phyloP scores from a whole-genome alignment of 371 early-diverging fungal genomes.

The Batkoa obscura region DNA sequence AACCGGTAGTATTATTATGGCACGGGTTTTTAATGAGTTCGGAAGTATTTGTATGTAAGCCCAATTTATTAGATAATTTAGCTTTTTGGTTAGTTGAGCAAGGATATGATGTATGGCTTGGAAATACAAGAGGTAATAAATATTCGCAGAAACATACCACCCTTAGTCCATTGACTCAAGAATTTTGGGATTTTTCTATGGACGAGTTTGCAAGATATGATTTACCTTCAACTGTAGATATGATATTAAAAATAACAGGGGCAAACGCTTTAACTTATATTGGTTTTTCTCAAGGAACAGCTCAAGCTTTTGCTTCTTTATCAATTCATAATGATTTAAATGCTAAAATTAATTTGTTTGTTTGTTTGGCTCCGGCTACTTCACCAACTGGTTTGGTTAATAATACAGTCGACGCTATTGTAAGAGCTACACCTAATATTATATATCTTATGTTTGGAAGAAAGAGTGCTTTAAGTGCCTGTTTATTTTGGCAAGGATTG shows the following conservation, averaged over 20 bases:
- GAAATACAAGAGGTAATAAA: constrained; percentile 92
- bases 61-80: constrained; percentile 40
- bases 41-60: constrained; percentile 77
- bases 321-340: constrained; percentile 62
- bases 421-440: constrained; percentile 70
- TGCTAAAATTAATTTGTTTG: constrained; percentile 61
- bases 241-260: constrained; percentile 56
- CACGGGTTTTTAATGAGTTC: constrained; percentile 90
- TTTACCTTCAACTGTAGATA: constrained; percentile 67
- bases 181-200: constrained; percentile 87
- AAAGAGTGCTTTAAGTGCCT: constrained; percentile 51
- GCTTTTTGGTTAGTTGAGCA: constrained; percentile 52
- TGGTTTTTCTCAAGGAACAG: constrained; percentile 92
- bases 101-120: constrained; percentile 94
- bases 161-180: constrained; percentile 36
- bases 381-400: constrained; percentile 66
- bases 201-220: constrained; percentile 80
- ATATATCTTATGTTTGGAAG: constrained; percentile 83
- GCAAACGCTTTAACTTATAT: constrained; percentile 66
- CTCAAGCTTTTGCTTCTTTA: constrained; percentile 78
- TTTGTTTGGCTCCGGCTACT: constrained; percentile 83
- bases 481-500: constrained; percentile 70
- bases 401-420: constrained; percentile 57
- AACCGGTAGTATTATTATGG: constrained; percentile 78
- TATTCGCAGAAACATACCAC: constrained; percentile 71